phyloP scores from a whole-genome alignment of 306 rosid genomes.

The Prunus mongolica region DNA sequence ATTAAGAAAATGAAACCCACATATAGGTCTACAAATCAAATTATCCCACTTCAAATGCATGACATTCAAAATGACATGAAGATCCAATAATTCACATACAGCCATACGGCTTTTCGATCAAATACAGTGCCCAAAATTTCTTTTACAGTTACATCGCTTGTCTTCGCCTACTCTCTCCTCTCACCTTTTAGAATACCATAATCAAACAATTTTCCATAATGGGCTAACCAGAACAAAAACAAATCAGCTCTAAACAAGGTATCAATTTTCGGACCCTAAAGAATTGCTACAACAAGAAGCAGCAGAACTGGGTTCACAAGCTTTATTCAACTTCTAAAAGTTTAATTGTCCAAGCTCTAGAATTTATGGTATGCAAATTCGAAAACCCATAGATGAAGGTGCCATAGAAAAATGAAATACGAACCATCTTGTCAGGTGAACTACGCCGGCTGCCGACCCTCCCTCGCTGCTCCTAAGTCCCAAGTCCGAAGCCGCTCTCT shows the following conservation, averaged over 20 bases:
- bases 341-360: too few species aligned
- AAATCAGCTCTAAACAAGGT: background rate
- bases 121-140: background rate
- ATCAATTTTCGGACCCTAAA: background rate
- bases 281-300: background rate
- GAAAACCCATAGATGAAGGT: background rate
- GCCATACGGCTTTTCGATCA: too few species aligned
- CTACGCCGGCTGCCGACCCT: background rate
- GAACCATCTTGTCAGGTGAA: conserved; percentile 4
- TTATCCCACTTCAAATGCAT: background rate
- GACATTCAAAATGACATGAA: background rate
- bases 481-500: conserved; percentile 3
- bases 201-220: background rate
- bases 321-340: background rate
- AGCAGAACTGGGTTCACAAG: background rate
- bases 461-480: background rate
- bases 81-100: too few species aligned
- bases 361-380: background rate
- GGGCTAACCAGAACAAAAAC: background rate
- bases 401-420: background rate
- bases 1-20: background rate
- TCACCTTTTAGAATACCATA: background rate
- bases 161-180: too few species aligned
- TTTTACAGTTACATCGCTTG: background rate
- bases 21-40: background rate